Conservation (phyloP, 495 filamentous ascomycete genomes). For the Penicillium paxilli region DNA sequence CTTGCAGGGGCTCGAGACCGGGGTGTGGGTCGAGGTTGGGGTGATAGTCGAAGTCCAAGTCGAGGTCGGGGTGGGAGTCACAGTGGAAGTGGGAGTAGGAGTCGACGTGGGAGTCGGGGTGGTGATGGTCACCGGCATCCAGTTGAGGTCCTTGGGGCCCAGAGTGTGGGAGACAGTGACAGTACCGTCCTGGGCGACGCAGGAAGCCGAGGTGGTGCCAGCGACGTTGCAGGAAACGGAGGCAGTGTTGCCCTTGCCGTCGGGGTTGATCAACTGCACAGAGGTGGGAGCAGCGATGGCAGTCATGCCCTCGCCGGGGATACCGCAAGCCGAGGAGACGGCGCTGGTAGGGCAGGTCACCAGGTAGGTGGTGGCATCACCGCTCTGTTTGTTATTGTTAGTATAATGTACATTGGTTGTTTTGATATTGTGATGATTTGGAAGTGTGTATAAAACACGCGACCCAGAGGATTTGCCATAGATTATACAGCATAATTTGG, state of each 20-base stretch:
- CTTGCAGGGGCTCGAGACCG: slow-evolving; percentile 18
- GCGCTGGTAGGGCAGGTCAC: slow-evolving; percentile 25
- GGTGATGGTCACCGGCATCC: slow-evolving; percentile 31
- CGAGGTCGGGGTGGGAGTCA: slow-evolving; percentile 11
- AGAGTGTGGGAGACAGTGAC: slow-evolving; percentile 22
- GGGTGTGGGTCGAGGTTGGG: slow-evolving; percentile 6
- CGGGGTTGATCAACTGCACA: slow-evolving; percentile 17
- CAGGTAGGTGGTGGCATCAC: slow-evolving; percentile 30
- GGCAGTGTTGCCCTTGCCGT: slow-evolving; percentile 19
- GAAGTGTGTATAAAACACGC: too few species aligned
- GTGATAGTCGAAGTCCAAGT: slow-evolving; percentile 8
- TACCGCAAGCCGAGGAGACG: slow-evolving; percentile 19
- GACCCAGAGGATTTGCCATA: too few species aligned
- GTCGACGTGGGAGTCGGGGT: slow-evolving; percentile 26
- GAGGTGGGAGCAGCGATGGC: slow-evolving; percentile 25
- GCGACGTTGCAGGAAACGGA: slow-evolving; percentile 31
- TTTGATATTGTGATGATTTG: too few species aligned
- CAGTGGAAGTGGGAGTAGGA: slow-evolving; percentile 13
- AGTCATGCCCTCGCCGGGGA: slow-evolving; percentile 25
- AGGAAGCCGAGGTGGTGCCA: slow-evolving; percentile 34
- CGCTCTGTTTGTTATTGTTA: slow-evolving; percentile 10
- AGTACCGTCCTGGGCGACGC: slow-evolving; percentile 25
- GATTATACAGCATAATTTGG: too few species aligned
- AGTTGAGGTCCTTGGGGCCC: slow-evolving; percentile 20
- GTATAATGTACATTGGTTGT: too few species aligned